Evolutionary conservation across 495 filamentous ascomycete genomes (phyloP), one percentile per base, ranked within the genome.

Genomic region (Gamarada debralockiae): DNA sequence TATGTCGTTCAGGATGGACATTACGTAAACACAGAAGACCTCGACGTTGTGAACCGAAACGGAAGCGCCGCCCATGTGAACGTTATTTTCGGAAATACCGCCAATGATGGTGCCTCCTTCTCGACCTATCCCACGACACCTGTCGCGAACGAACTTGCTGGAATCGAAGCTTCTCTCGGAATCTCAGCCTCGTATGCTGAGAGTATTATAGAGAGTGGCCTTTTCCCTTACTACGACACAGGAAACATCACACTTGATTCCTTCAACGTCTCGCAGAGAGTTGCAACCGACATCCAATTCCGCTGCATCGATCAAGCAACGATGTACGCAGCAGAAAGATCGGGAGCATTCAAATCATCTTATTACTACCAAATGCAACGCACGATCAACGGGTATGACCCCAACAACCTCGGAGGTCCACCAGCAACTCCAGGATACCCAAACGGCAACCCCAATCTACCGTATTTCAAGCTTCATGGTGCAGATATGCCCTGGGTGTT

Each of bases 301-400:
- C 70, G 68, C 43, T 77, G 73, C 57, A 62, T 72, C 50, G 69
- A 73, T 60, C 70, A 75, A 60, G 70, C 72, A 15, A 29, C 27
- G 27, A 29, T 29, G 27, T 29, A 29, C 27, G 27, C 27, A 29
- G 27, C 27, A 21, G 41, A 59, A 0, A 44, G 55, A 25, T 60
- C 67, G 15, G 55, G 61, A 12, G 65, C 63, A 12, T 72, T 74
- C 58, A 31, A 52, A 23, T 47, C 37, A 15, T 58, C 68, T 1
- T 76, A 74, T 63, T 74, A 66, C 63, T 76, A 72, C 63, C 65
- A 72, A 45, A 66, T 70, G 33, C 59, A 68, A 21, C 68, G 70
- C 31, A 65, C 69, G 14, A 64, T 56, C 40, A 58, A 59, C 39
- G 71, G 70, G 15, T 70, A 69, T 52, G 66, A 74, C 48, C 68